Conservation (phyloP, 805 yeast genomes). For the Metschnikowia reukaufii region DNA sequence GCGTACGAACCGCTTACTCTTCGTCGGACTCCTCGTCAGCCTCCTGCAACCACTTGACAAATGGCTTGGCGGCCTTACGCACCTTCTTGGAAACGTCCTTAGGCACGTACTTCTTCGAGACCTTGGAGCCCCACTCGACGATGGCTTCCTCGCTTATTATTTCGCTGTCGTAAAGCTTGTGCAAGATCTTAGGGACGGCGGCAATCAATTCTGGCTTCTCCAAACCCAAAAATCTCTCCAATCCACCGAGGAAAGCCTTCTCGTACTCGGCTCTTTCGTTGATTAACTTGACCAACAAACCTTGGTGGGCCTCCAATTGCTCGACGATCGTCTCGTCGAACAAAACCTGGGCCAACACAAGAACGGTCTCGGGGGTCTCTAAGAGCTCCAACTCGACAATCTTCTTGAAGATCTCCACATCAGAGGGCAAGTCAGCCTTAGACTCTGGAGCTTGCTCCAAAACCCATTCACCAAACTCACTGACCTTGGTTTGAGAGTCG, state of each 20-base stretch:
- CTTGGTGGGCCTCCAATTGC: conserved; percentile 75
- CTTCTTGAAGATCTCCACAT: conserved; percentile 90
- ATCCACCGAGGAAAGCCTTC: conserved; percentile 90
- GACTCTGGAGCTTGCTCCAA: conserved; percentile 50
- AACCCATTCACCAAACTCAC: conserved; percentile 90
- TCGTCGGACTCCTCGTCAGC: conserved; percentile 83
- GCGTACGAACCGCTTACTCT: conserved; percentile 37
- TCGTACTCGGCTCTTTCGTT: conserved; percentile 64
- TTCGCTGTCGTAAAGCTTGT: conserved; percentile 80
- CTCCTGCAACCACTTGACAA: conserved; percentile 89
- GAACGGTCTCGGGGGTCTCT: conserved; percentile 72
- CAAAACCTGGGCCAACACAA: conserved; percentile 88
- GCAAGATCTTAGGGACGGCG: conserved; percentile 75
- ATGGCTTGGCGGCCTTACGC: conserved; percentile 94
- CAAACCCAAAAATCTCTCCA: conserved; percentile 88
- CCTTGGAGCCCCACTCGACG: conserved; percentile 83
- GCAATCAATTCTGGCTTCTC: conserved; percentile 70
- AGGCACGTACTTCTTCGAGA: conserved; percentile 89
- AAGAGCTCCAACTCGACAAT: conserved; percentile 75
- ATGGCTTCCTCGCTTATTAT: conserved; percentile 81
- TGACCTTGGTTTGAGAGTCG: conserved; percentile 53
- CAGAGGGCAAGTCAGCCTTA: conserved; percentile 66
- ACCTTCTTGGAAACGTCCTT: conserved; percentile 91
- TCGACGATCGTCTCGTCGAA: conserved; percentile 74
- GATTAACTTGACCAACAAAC: conserved; percentile 77